Base-by-base conservation (phyloP, 257 asterid genomes). In the Nyctanthes arbortristis region DNA sequence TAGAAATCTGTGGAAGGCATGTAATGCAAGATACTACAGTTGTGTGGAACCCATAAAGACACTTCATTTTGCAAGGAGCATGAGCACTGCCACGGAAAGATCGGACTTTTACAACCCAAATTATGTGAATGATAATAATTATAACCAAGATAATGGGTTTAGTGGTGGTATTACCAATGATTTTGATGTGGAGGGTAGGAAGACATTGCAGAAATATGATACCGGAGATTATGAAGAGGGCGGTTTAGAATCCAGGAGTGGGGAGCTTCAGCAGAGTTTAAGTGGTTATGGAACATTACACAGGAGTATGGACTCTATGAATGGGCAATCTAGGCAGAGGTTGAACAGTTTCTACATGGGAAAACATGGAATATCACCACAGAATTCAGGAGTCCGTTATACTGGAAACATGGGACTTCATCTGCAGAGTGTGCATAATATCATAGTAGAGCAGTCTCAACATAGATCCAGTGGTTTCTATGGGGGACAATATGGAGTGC, bases 71-170 rank as follows among this genome's bases (percentile, higher is more conserved):
- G 73, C 63, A 43, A 79, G 80, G 69, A 77, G 54, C 75, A 69
- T 77, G 29, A 45, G 80, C 7, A 74, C 83, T 61, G 91, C 88
- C 58, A 31, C 90, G 16, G 89, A 87, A 85, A 72, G 81, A 66
- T 71, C 71, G 12, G 85, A 87, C 29, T 2, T 64, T 55, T 73
- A 75, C 77, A 47, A 40, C 62, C 59, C 65, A 47, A 68, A 61
- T 63, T 89, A 76, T 39, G 73, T 73, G 24, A 74, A 27, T 79
- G 31, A 61, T 13, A 45, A 47, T 28, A 56, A 47, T 40, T 63
- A 9, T 36, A 35, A 76, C 75, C 84, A 72, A 57, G 73, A 39
- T 25, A 69, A 64, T 78, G 81, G 79, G 63, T 52, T 71, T 67
- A 65, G 60, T n/a, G 76, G 57, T 25, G 32, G 75, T 63, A 61